Conservation (phyloP, 2,329 filamentous ascomycete species). For the Periconia digitata region DNA sequence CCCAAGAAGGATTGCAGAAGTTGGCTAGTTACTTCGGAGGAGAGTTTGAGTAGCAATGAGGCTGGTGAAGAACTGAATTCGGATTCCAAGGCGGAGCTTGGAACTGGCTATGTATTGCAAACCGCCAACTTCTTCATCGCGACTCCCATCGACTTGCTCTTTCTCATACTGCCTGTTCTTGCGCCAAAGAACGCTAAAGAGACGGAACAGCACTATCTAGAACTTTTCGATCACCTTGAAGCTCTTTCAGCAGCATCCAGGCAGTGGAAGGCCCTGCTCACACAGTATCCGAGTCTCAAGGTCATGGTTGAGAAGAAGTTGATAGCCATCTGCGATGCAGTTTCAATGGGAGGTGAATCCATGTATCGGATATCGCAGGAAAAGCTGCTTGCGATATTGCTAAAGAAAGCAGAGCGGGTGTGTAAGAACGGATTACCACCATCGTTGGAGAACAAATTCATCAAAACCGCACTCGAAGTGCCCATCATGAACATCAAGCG, state of each 20-base stretch:
- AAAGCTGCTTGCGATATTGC: slow-evolving; percentile 67
- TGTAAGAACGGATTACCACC: slow-evolving; percentile 65
- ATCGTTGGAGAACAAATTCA: slow-evolving; percentile 84
- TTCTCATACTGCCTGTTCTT: slow-evolving; percentile 77
- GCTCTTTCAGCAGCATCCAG: slow-evolving; percentile 56
- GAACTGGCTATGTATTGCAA: slow-evolving; percentile 61
- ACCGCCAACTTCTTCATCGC: slow-evolving; percentile 78
- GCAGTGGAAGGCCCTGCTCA: slow-evolving; percentile 62
- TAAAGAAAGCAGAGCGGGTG: slow-evolving; percentile 73
- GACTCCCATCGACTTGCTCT: slow-evolving; percentile 80
- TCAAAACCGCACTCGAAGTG: slow-evolving; percentile 72
- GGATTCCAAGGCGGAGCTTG: slow-evolving; percentile 10
- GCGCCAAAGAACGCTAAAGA: slow-evolving; percentile 50
- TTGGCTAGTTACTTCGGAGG: slow-evolving; percentile 51
- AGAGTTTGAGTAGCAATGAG: slow-evolving; percentile 9
- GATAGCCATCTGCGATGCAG: slow-evolving; percentile 72
- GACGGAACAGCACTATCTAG: slow-evolving; percentile 66
- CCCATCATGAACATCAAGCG: slow-evolving; percentile 71
- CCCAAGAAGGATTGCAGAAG: slow-evolving; percentile 55
- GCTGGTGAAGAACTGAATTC: slow-evolving; percentile 2
- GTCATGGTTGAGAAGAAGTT: slow-evolving; percentile 65
- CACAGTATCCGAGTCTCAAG: slow-evolving; percentile 41
- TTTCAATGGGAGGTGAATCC: slow-evolving; percentile 78
- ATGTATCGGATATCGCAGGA: slow-evolving; percentile 79
- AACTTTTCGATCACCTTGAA: slow-evolving; percentile 73